Percentiles rank a stretch among this genome's conserved stretches.
phyloP scores from a whole-genome alignment of 2,329 filamentous ascomycete species.

The Chaetomium olivaceum region DNA sequence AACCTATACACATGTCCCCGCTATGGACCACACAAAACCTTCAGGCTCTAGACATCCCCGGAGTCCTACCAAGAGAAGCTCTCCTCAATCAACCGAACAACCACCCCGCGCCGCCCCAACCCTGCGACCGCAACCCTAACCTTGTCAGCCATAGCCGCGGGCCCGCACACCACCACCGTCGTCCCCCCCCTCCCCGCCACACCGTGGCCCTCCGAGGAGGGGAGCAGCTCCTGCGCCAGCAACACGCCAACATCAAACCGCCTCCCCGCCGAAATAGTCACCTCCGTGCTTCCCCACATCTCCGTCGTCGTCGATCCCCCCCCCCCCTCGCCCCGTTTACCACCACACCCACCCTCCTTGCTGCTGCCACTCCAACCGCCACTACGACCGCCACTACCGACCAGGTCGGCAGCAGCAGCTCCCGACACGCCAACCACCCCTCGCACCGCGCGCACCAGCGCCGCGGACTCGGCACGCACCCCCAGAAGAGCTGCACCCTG shows the following conservation, averaged over 20 bases:
- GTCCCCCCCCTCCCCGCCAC: no score
- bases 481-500: neutral
- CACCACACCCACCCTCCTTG: no score
- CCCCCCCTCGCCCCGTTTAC: neutral
- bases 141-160: conserved; percentile 3
- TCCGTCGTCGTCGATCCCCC: neutral
- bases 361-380: no score
- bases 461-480: neutral
- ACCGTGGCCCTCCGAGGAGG: no score
- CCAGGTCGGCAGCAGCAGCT: no score
- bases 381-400: no score
- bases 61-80: neutral
- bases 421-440: neutral
- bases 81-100: conserved; percentile 4
- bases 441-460: neutral
- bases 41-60: no score
- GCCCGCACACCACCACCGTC: conserved; percentile 6
- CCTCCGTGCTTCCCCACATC: neutral
- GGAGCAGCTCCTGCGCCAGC: neutral
- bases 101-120: neutral
- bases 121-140: neutral
- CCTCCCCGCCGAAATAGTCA: neutral
- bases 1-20: neutral
- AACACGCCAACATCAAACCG: neutral
- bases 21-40: neutral